Conservation (phyloP, 768 basidiomycete genomes). For the Strobilomyces confusus region DNA sequence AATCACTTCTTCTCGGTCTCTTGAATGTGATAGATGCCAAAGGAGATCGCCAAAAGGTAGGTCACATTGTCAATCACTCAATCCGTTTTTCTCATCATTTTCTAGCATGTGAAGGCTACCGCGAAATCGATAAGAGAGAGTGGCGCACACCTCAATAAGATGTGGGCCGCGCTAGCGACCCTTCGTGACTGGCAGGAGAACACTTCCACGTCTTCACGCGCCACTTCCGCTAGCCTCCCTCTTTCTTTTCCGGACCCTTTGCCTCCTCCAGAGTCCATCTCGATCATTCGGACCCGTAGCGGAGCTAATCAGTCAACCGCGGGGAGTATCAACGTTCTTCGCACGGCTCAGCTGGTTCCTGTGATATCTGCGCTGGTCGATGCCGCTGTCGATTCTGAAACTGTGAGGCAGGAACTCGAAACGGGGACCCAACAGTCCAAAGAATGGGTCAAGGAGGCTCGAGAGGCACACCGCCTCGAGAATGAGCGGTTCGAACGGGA, state of each 20-base stretch:
- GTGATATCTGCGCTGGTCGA: slow-evolving; percentile 59
- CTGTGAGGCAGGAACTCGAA: slow-evolving; percentile 59
- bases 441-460: slow-evolving; percentile 46
- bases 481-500: slow-evolving; percentile 28
- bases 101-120: slow-evolving; percentile 31
- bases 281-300: slow-evolving; percentile 46
- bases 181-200: slow-evolving; percentile 39
- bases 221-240: slow-evolving; percentile 7
- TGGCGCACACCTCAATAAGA: slow-evolving; percentile 55
- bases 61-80: not conserved
- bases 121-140: slow-evolving; percentile 49
- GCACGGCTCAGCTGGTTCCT: slow-evolving; percentile 63
- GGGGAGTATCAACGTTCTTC: slow-evolving; percentile 33
- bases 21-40: slow-evolving; percentile 48
- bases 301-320: slow-evolving; percentile 27
- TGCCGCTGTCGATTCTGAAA: slow-evolving; percentile 40
- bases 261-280: slow-evolving; percentile 44
- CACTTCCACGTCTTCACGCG: slow-evolving; percentile 12
- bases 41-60: slow-evolving; percentile 36
- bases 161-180: slow-evolving; percentile 53
- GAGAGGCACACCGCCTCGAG: slow-evolving; percentile 41
- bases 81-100: not conserved
- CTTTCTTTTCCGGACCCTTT: slow-evolving; percentile 55
- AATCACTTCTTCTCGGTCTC: slow-evolving; percentile 58
- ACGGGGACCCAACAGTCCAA: slow-evolving; percentile 51